Evolutionary conservation across 768 basidiomycete species (phyloP).

Genomic region (Boletus reticulatus): DNA sequence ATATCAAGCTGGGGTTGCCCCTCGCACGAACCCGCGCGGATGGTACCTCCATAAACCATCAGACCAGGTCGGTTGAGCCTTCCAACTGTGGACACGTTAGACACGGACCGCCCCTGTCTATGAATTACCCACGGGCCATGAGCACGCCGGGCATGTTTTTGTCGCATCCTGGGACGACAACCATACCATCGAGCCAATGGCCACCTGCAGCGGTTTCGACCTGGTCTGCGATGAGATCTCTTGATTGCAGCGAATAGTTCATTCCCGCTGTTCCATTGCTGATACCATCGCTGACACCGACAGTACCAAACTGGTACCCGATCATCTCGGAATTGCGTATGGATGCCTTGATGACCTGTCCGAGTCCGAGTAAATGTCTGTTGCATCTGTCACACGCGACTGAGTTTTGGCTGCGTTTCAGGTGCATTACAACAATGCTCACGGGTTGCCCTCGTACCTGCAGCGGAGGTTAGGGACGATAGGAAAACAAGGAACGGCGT

Average conservation of each 20-base stretch:
- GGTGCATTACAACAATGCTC: conserved; percentile 34
- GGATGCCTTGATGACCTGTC: conserved; percentile 84
- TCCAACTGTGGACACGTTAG: conserved; percentile 57
- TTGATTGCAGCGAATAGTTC: conserved; percentile 94
- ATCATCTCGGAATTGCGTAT: conserved; percentile 68
- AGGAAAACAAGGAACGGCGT: neutral
- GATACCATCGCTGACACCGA: conserved; percentile 97
- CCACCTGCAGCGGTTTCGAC: conserved; percentile 96
- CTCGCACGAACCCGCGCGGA: conserved; percentile 88
- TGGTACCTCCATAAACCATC: conserved; percentile 98
- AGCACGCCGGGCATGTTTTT: conserved; percentile 99
- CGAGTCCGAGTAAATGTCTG: conserved; percentile 85
- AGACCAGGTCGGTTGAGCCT: conserved; percentile 93
- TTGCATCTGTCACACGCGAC: conserved; percentile 68
- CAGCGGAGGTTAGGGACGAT: conserved; percentile 14
- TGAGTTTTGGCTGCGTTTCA: neutral
- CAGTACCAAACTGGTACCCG: conserved; percentile 97
- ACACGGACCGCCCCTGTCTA: neutral
- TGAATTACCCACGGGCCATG: conserved; percentile 76
- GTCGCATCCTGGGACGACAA: conserved; percentile 96
- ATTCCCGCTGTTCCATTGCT: conserved; percentile 96
- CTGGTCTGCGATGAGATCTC: conserved; percentile 96
- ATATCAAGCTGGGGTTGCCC: conserved; percentile 88
- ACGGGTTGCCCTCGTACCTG: conserved; percentile 99
- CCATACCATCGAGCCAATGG: conserved; percentile 98